Conservation (phyloP, 768 basidiomycete species). For the Hericium coralloides region DNA sequence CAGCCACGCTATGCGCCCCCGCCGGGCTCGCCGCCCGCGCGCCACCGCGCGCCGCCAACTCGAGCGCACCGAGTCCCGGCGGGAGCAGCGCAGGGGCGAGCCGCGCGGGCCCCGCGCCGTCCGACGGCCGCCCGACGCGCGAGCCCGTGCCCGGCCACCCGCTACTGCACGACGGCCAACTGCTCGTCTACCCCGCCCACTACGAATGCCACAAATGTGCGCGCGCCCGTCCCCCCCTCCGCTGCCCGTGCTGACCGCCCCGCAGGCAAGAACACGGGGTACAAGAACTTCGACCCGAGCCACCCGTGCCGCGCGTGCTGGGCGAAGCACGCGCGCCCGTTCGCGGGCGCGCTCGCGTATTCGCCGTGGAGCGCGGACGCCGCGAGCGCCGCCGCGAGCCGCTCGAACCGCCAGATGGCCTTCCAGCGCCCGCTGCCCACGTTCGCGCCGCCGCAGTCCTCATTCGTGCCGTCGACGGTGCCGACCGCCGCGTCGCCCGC, state of each 20-base stretch:
- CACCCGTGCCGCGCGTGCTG: conserved; percentile 71
- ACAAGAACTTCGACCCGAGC: conserved; percentile 56
- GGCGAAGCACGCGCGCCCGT: conserved; percentile 56
- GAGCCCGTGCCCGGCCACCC: conserved; percentile 60
- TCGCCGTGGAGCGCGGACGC: conserved; percentile 28
- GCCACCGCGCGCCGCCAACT: conserved; percentile 7
- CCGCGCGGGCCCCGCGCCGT: conserved; percentile 10
- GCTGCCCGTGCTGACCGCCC: not conserved
- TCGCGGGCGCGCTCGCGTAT: conserved; percentile 50
- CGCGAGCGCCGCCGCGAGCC: not conserved
- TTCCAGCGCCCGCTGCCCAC: conserved; percentile 15
- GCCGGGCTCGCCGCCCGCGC: conserved; percentile 17
- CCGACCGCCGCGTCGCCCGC: not conserved
- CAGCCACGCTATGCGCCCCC: conserved; percentile 25
- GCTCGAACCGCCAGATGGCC: not conserved
- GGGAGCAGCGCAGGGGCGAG: not conserved
- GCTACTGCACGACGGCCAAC: conserved; percentile 46
- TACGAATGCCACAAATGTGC: conserved; percentile 62
- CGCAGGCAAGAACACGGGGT: conserved; percentile 66
- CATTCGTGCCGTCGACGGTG: not conserved
- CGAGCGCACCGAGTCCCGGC: not conserved
- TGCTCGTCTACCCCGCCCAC: conserved; percentile 63
- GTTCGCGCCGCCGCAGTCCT: conserved; percentile 8
- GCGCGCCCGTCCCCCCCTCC: conserved; percentile 9
- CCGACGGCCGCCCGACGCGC: conserved; percentile 57